Evolutionary conservation across 2,329 filamentous ascomycete species (phyloP).

Genomic region (Lasiodiplodia gonubiensis): DNA sequence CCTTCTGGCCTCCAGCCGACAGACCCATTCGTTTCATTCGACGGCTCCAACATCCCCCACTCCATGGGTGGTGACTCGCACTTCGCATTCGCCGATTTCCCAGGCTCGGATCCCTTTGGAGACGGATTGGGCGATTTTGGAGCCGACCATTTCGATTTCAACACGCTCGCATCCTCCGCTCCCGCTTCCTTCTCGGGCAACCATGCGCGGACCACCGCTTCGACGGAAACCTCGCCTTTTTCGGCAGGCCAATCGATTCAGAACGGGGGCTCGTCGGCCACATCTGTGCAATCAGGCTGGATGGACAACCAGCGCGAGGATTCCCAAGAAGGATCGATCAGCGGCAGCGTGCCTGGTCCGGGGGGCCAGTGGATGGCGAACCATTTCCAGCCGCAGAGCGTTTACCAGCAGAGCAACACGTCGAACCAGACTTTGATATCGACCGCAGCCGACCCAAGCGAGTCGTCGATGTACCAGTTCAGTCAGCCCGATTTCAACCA

Average conservation of each 20-base stretch:
- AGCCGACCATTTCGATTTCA: slow-evolving; percentile 36
- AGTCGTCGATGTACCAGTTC: slow-evolving; percentile 39
- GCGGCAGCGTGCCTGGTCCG: slow-evolving; percentile 10
- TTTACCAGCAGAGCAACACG: slow-evolving; percentile 45
- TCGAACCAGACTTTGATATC: slow-evolving; percentile 45
- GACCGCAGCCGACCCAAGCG: slow-evolving; percentile 39
- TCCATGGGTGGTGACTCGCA: slow-evolving; percentile 35
- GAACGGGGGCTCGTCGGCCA: slow-evolving; percentile 41
- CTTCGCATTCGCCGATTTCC: slow-evolving; percentile 32
- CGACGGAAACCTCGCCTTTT: slow-evolving; percentile 44
- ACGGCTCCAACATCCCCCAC: slow-evolving; percentile 34
- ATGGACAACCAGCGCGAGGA: slow-evolving; percentile 42
- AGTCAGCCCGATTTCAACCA: slow-evolving; percentile 42
- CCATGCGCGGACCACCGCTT: slow-evolving; percentile 40
- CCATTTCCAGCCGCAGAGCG: slow-evolving; percentile 37
- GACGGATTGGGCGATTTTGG: slow-evolving; percentile 38
- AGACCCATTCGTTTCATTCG: slow-evolving; percentile 37
- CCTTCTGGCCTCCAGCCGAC: slow-evolving; percentile 30
- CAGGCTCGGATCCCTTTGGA: slow-evolving; percentile 36
- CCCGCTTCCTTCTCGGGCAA: slow-evolving; percentile 37
- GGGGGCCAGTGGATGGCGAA: slow-evolving; percentile 31
- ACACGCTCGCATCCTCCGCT: slow-evolving; percentile 35
- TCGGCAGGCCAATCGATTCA: slow-evolving; percentile 41
- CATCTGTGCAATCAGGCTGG: slow-evolving; percentile 46
- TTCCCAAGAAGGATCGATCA: slow-evolving; percentile 22